Conservation (phyloP, 108 stramenopile genomes). For the Stephanodiscus minutulus region DNA sequence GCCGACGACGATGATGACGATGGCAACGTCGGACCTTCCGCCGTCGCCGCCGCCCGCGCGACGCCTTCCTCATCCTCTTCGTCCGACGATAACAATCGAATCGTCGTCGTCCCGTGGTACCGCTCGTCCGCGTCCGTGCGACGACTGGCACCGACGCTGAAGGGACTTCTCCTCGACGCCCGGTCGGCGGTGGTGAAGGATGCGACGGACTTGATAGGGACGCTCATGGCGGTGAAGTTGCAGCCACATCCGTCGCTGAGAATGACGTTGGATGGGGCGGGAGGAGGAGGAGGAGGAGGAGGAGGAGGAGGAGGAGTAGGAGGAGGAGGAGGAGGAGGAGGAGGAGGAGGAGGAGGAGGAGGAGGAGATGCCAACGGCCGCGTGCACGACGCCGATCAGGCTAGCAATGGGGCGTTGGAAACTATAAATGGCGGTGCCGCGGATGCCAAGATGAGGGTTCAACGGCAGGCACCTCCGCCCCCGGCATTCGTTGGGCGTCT, state of each 20-base stretch:
- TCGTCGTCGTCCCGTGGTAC: constrained; percentile 57
- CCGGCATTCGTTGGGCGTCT: constrained; percentile 47
- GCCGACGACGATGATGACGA: constrained; percentile 10
- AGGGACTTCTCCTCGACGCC: constrained; percentile 66
- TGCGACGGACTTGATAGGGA: constrained; percentile 56
- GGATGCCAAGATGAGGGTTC: constrained; percentile 11
- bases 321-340: constrained; percentile 22
- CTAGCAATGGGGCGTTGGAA: constrained; percentile 28
- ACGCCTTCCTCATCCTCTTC: constrained; percentile 10
- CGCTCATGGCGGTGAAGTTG: constrained; percentile 47
- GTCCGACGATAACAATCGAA: background rate
- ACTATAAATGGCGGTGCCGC: constrained; percentile 8
- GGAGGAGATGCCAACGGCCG: background rate
- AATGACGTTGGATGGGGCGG: background rate
- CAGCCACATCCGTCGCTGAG: constrained; percentile 30
- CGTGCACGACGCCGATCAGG: background rate
- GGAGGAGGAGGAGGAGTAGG: background rate
- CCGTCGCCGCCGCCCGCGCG: background rate
- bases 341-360: constrained; percentile 29
- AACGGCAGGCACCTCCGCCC: constrained; percentile 13
- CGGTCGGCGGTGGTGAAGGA: constrained; percentile 81
- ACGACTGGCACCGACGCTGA: constrained; percentile 59
- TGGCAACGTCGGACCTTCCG: constrained; percentile 1
- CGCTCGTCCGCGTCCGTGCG: constrained; percentile 63
- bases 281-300: constrained; percentile 28